A percentile compares a stretch with the other conserved stretches of the same genome.
phyloP scores from a whole-genome alignment of 305 asterid species.

The Lippia alba region DNA sequence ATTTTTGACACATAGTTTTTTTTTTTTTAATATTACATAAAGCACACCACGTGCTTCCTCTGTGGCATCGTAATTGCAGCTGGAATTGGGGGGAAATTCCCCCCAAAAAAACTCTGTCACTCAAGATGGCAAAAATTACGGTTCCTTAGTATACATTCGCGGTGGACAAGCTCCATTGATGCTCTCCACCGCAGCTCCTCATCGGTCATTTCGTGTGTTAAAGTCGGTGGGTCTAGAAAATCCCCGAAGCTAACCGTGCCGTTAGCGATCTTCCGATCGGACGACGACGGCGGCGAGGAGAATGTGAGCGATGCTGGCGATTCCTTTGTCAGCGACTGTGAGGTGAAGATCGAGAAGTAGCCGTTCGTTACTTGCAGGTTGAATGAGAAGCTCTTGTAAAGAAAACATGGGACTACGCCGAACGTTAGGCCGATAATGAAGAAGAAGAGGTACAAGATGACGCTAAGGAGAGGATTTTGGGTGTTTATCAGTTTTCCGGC shows the following conservation, averaged over 20 bases:
- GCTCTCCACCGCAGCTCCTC: slow-evolving; percentile 73
- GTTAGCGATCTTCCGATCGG: background rate
- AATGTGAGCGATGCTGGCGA: background rate
- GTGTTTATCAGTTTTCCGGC: slow-evolving; percentile 38
- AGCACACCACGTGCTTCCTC: too few species aligned
- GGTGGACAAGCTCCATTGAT: slow-evolving; percentile 56
- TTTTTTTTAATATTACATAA: too few species aligned
- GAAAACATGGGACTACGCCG: slow-evolving; percentile 63
- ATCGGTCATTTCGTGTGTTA: slow-evolving; percentile 63
- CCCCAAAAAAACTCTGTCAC: too few species aligned
- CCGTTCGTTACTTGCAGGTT: slow-evolving; percentile 62
- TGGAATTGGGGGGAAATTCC: too few species aligned
- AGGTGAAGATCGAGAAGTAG: slow-evolving; percentile 52
- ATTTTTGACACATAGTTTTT: too few species aligned
- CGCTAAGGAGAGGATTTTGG: slow-evolving; percentile 45
- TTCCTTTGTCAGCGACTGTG: slow-evolving; percentile 24
- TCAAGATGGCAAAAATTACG: too few species aligned
- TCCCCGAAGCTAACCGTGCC: slow-evolving; percentile 26
- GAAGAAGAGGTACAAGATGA: slow-evolving; percentile 51
- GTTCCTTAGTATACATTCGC: too few species aligned
- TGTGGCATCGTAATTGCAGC: too few species aligned
- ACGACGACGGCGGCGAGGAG: slow-evolving; percentile 1
- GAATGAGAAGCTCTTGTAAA: slow-evolving; percentile 55
- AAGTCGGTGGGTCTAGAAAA: slow-evolving; percentile 26
- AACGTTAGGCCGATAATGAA: slow-evolving; percentile 64